Conservation (phyloP, 352 stramenopile species). For the Globisporangium abappressorium region DNA sequence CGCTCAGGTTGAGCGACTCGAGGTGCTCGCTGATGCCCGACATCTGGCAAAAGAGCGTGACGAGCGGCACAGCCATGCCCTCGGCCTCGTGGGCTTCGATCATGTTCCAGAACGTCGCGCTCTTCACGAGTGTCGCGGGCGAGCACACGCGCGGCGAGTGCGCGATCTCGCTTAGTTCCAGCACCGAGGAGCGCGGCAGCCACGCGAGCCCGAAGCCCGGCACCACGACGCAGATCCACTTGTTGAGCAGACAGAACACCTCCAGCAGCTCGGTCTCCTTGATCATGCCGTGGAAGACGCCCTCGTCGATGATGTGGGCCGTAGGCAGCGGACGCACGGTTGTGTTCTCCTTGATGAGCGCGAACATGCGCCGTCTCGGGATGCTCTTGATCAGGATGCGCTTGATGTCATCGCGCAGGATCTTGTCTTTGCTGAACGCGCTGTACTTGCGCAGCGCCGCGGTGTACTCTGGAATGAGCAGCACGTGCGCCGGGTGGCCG, state of each 20-base stretch:
- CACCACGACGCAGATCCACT: slow-evolving; percentile 53
- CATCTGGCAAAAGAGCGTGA: slow-evolving; percentile 57
- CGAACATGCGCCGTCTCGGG: slow-evolving; percentile 40
- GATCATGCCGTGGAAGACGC: slow-evolving; percentile 40
- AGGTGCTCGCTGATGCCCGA: slow-evolving; percentile 48
- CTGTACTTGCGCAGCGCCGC: slow-evolving; percentile 46
- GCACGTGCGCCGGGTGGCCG: slow-evolving; percentile 41
- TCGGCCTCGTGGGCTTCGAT: slow-evolving; percentile 44
- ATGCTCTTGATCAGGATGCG: slow-evolving; percentile 48
- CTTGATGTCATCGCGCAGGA: slow-evolving; percentile 47
- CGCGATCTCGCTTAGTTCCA: slow-evolving; percentile 50
- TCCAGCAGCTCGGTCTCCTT: slow-evolving; percentile 44
- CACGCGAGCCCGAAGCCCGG: slow-evolving; percentile 56
- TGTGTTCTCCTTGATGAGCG: slow-evolving; percentile 42
- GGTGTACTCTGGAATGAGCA: slow-evolving; percentile 46
- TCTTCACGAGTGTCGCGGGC: slow-evolving; percentile 36
- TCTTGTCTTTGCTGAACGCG: slow-evolving; percentile 47
- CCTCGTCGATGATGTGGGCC: slow-evolving; percentile 37
- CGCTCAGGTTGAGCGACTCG: slow-evolving; percentile 53
- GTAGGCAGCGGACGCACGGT: slow-evolving; percentile 44
- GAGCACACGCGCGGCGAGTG: slow-evolving; percentile 52
- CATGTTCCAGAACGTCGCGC: slow-evolving; percentile 51
- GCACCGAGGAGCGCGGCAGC: slow-evolving; percentile 39
- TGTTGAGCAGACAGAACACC: slow-evolving; percentile 53
- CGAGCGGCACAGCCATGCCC: slow-evolving; percentile 46